Evolutionary conservation across 169 alveolate genomes (phyloP), one percentile per base, ranked within the genome.

Genomic region (Cryptosporidium xiaoi): DNA sequence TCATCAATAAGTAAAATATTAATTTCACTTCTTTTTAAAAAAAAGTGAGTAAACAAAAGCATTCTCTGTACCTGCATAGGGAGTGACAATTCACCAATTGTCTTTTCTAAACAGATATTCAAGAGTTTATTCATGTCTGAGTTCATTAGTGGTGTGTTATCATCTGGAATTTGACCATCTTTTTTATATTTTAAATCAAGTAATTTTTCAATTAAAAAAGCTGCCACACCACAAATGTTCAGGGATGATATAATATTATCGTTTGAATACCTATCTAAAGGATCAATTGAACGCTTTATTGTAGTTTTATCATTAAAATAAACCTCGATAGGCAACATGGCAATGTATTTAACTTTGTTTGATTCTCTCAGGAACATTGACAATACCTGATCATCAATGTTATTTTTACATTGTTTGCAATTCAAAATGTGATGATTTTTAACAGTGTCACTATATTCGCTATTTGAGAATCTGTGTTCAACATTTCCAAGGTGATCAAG

Each of bases 261-360:
- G n/a, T 15, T 31, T 60, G 62, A 27, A 27, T 27, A 77, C 20
- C 64, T 77, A 16, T 77, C 27, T 58, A 77, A 62, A 13, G 87
- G 87, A 24, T 77, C 87, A 7, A 77, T 48, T 18, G 71, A 60
- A 27, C 48, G 24, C 56, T 71, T 77, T 7, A 77, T 58, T 8
- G 87, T 77, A 31, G 65, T 29, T 24, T 77, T 40, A 12, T 62
- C 71, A 77, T 62, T 77, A 40, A 77, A 77, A 48, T 58, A 77
- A 44, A 77, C 71, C 15, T 77, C 87, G 10, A 77, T n/a, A 29
- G 87, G 87, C 20, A 77, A 66, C 87, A 77, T 77, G 24, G 87
- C 87, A 31, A 77, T 24, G 62, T 77, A 36, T 24, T 64, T 77
- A 24, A 62, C 46, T 51, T 46, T 62, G 66, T 77, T 60, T 18